phyloP scores from a whole-genome alignment of 305 asterid genomes.

The Caryopteris hybrid region DNA sequence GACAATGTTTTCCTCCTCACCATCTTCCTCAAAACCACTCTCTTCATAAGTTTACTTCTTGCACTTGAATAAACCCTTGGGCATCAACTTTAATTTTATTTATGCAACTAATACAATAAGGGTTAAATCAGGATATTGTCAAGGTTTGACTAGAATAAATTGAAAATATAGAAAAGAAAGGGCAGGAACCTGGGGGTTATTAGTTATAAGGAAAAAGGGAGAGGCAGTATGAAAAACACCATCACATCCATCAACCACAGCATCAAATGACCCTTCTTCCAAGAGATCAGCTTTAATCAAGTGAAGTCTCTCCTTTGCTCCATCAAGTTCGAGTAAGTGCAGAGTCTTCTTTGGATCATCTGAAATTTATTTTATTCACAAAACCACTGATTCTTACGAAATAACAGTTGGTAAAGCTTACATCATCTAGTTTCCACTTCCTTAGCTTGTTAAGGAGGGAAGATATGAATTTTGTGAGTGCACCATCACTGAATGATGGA shows the following conservation, averaged over 20 bases:
- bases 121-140: background rate
- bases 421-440: background rate
- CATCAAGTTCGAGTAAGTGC: constrained; percentile 43
- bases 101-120: background rate
- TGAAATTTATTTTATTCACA: background rate
- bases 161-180: background rate
- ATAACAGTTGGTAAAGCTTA: too few relatives aligned
- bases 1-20: background rate
- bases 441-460: background rate
- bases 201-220: constrained; percentile 29
- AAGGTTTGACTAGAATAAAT: background rate
- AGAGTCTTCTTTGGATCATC: constrained; percentile 49
- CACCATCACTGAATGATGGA: too few relatives aligned
- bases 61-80: background rate
- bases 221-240: constrained; percentile 62
- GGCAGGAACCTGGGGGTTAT: constrained; percentile 38
- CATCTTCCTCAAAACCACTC: background rate
- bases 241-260: constrained; percentile 49
- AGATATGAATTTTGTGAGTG: too few relatives aligned
- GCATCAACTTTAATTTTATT: background rate
- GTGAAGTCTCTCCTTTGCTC: constrained; percentile 53
- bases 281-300: constrained; percentile 47
- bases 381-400: too few relatives aligned
- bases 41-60: background rate
- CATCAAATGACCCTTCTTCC: constrained; percentile 52